Base-by-base conservation (phyloP, 192 early-diverging fungal genomes). In the Allomyces arbusculus region DNA sequence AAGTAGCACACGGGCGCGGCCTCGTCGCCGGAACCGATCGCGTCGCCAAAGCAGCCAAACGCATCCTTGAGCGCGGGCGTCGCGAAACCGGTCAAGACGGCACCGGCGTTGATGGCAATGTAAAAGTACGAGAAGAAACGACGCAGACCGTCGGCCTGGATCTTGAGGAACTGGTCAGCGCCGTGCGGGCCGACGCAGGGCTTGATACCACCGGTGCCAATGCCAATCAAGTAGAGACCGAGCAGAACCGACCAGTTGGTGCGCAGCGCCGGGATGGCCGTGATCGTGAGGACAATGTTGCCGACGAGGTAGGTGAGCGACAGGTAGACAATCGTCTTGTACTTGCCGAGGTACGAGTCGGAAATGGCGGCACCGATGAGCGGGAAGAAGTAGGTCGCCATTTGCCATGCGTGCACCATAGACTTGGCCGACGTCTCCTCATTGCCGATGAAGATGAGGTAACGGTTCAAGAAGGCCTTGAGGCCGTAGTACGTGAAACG, bases 141-240 rank as follows among this genome's bases (percentile, higher is more conserved):
- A 62, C 83, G 78, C 62, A 77, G 63, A 14, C 67, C 69, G 4
- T 63, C 68, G 28, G 74, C 78, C 63, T 85, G 83, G 45, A 70
- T 16, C 25, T 67, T 63, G 61, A 86, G 69, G 72, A 77, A 86
- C 73, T 80, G 77, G 66, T 78, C 77, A 69, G 77, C 79, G 69
- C 77, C 79, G 71, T 79, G 77, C 45, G 79, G 67, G 26, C 73
- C 74, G 45, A 81, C 77, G 66, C 78, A 81, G 62, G 82, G 81
- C 73, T 84, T 86, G 71, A 86, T 84, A 69, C 80, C 82, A 70
- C 82, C 84, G 64, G 80, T 78, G 62, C 83, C 83, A 61, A 82
- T 26, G 62, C 77, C 73, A 61, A 86, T 78, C 45, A 84, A 64
- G 65, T 72, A 75, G 63, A 81, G 44, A 64, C 76, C 71, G 23